Conservation (phyloP, 306 rosid genomes). For the Vigna radiata region DNA sequence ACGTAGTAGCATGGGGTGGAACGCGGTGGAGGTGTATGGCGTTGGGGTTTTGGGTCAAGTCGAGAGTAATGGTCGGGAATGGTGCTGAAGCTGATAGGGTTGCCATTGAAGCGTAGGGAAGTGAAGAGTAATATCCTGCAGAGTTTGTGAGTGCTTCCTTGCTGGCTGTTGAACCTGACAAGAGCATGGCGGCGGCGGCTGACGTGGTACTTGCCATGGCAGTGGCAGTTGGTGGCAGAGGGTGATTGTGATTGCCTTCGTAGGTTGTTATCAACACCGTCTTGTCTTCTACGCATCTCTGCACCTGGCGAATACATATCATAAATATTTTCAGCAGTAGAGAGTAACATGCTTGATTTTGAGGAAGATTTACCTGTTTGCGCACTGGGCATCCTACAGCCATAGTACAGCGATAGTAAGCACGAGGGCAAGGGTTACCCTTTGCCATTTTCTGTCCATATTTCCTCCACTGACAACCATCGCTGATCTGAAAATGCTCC, state of each 20-base stretch:
- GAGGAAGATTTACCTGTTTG: slow-evolving; percentile 49
- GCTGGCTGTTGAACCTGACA: slow-evolving; percentile 51
- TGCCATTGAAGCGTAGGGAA: slow-evolving; percentile 52
- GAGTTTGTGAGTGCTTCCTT: slow-evolving; percentile 42
- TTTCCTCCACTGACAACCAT: slow-evolving; percentile 85
- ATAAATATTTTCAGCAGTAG: not conserved
- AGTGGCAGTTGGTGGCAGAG: slow-evolving; percentile 60
- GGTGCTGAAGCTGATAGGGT: slow-evolving; percentile 62
- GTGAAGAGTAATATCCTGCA: slow-evolving; percentile 41
- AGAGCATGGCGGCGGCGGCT: slow-evolving; percentile 62
- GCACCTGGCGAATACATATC: slow-evolving; percentile 51
- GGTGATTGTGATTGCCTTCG: slow-evolving; percentile 74
- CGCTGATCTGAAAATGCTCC: slow-evolving; percentile 51
- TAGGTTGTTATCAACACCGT: slow-evolving; percentile 63
- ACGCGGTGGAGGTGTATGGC: slow-evolving; percentile 40
- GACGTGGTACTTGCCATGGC: slow-evolving; percentile 63
- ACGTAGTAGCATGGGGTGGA: not conserved
- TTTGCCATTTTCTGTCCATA: slow-evolving; percentile 82
- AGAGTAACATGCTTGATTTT: no score
- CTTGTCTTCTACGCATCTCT: slow-evolving; percentile 66
- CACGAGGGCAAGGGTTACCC: slow-evolving; percentile 80
- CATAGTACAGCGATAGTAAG: slow-evolving; percentile 82
- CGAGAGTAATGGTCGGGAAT: slow-evolving; percentile 59
- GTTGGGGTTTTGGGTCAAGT: slow-evolving; percentile 53
- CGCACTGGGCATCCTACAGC: slow-evolving; percentile 68